Evolutionary conservation across 306 rosid species (phyloP), one percentile per base, ranked within the genome.

Genomic region (Clitoria ternatea): DNA sequence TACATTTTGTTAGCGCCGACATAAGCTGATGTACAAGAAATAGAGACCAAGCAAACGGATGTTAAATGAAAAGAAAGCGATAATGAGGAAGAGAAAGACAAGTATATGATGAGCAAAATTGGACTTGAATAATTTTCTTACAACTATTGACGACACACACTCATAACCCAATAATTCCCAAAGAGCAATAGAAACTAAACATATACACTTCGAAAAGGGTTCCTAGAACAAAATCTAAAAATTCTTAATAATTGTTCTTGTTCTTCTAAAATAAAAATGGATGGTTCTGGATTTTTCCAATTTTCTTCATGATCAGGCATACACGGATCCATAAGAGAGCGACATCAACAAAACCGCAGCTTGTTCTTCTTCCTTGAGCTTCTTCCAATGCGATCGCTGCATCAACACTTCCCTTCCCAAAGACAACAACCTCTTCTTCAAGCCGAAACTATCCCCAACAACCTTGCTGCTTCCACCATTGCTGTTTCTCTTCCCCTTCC

Each of bases 341-440:
- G 99, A 92, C 99, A 95, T 95, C 54, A 95, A 77, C 2, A 95
- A 10, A 20, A 95, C 90, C 0, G 99, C 99, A 22, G 96, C 97
- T 86, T 91, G 90, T 78, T 95, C 97, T 55, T 91, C 99, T 47
- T 95, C 97, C 0, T 93, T 93, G 1, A 91, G 37, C 76, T 86
- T 91, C 85, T 81, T 91, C 75, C 90, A 71, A 61, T 70, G 76
- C 33, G 97, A 89, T 85, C 96, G 75, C 62, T 86, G 92, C 96
- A 87, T 84, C 88, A 87, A 68, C 3, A 91, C 96, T 32, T 91
- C 96, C 18, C 92, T 89, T 0, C 96, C 93, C 59, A 90, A 42
- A 59, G 83, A 85, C 80, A 83, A 22, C 0, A 86, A 54, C 54
- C 91, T 88, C 74, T 88, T 86, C 66, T 88, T 89, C 81, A 87